phyloP scores from a whole-genome alignment of 495 filamentous ascomycete genomes.

The Letharia lupina region DNA sequence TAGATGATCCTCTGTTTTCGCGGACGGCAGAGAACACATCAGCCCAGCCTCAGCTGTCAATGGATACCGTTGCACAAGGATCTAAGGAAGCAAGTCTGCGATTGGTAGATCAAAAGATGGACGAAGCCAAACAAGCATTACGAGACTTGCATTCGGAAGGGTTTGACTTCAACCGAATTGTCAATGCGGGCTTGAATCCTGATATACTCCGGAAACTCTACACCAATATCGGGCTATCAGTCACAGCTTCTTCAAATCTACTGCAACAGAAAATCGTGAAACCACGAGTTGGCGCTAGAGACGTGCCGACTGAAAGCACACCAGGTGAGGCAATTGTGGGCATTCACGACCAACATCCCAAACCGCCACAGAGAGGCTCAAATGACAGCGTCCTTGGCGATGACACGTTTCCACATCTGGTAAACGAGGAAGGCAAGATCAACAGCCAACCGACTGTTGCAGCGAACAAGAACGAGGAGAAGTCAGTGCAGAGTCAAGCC shows the following conservation, averaged over 20 bases:
- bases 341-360: background rate
- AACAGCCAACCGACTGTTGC: background rate
- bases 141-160: slow-evolving; percentile 54
- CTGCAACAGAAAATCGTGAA: slow-evolving; percentile 10
- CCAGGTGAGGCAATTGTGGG: background rate
- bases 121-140: slow-evolving; percentile 54
- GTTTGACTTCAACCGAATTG: slow-evolving; percentile 57
- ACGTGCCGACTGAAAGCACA: background rate
- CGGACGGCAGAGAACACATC: background rate
- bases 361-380: background rate
- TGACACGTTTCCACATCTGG: background rate
- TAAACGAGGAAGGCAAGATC: background rate
- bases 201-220: slow-evolving; percentile 55
- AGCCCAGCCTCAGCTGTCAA: background rate
- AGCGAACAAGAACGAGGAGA: background rate
- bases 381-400: background rate
- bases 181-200: slow-evolving; percentile 64
- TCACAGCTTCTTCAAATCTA: slow-evolving; percentile 19
- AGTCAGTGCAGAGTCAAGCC: background rate
- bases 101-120: background rate
- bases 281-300: slow-evolving; percentile 3
- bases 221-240: slow-evolving; percentile 51
- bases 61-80: background rate
- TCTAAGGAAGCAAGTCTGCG: background rate
- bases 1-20: background rate